phyloP scores from a whole-genome alignment of 2,329 filamentous ascomycete species.

The Zasmidium cellare region DNA sequence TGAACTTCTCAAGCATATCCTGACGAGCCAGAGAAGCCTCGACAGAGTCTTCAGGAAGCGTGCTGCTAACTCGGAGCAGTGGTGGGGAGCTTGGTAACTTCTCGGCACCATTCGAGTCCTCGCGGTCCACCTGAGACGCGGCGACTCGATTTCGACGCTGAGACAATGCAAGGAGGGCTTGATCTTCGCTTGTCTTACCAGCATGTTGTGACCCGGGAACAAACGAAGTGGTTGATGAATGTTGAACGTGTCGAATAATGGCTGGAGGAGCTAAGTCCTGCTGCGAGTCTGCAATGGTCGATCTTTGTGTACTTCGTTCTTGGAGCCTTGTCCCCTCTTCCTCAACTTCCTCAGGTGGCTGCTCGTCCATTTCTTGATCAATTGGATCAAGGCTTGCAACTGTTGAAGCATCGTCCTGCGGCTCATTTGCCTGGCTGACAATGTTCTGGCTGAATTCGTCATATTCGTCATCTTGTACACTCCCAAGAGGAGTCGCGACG shows the following conservation, averaged over 20 bases:
- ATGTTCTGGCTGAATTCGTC: conserved; percentile 36
- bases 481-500: background rate
- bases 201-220: conserved; percentile 38
- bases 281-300: conserved; percentile 49
- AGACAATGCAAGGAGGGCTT: conserved; percentile 26
- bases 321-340: conserved; percentile 1
- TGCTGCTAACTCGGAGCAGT: conserved; percentile 18
- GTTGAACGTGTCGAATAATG: conserved; percentile 23
- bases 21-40: conserved; percentile 19
- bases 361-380: conserved; percentile 8
- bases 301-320: conserved; percentile 32
- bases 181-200: conserved; percentile 32
- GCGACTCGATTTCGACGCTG: conserved; percentile 16
- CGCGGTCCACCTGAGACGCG: conserved; percentile 15
- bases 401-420: conserved; percentile 17
- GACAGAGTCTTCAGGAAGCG: conserved; percentile 23
- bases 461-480: conserved; percentile 36
- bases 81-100: conserved; percentile 38
- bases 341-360: conserved; percentile 4
- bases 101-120: conserved; percentile 11
- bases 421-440: conserved; percentile 30
- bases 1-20: conserved; percentile 16
- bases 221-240: conserved; percentile 36
- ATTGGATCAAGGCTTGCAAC: conserved; percentile 9
- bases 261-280: background rate